Evolutionary conservation across 1,139 yeast genomes (phyloP).

Genomic region (Geotrichum reessii): DNA sequence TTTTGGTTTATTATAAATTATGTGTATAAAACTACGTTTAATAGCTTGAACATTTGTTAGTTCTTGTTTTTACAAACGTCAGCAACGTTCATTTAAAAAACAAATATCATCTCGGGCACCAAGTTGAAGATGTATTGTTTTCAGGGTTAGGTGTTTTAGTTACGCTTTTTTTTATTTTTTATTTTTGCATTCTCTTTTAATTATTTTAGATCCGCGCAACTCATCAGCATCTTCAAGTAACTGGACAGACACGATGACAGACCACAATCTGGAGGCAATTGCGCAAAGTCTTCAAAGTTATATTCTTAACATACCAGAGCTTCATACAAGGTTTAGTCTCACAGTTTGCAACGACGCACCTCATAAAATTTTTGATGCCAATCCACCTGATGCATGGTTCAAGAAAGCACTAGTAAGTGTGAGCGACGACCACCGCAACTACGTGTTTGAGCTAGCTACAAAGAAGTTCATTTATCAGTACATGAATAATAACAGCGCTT

Average conservation of each 20-base stretch:
- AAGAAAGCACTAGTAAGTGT: background rate
- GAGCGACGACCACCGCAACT: background rate
- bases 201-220: background rate
- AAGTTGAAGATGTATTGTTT: too few species aligned
- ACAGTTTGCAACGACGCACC: background rate
- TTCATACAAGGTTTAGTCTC: background rate
- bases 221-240: background rate
- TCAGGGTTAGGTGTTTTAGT: too few species aligned
- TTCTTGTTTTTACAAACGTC: too few species aligned
- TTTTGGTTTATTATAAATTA: too few species aligned
- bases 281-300: background rate
- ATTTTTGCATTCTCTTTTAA: background rate
- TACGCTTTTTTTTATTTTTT: background rate
- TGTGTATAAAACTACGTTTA: too few species aligned
- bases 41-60: too few species aligned
- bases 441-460: conserved; percentile 14
- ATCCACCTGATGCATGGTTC: background rate
- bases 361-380: background rate
- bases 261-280: background rate
- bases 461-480: conserved; percentile 10
- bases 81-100: too few species aligned
- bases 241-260: background rate
- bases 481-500: background rate
- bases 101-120: too few species aligned
- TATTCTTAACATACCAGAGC: background rate